Evolutionary conservation across 306 rosid genomes (phyloP).

Genomic region (Rosa persica): DNA sequence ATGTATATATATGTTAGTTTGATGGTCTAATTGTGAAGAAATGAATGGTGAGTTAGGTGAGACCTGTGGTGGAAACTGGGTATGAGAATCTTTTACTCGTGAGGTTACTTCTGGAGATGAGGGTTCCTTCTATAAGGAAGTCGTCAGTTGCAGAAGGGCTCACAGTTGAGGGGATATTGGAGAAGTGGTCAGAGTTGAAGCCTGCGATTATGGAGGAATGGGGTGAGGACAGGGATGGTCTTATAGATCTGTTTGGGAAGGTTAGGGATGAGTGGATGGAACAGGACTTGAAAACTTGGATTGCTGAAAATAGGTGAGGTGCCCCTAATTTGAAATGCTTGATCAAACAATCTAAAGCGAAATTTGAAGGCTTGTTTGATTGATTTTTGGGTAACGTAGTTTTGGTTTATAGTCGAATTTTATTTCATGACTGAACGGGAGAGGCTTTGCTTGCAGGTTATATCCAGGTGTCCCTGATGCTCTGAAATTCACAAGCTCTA

Average conservation of each 20-base stretch:
- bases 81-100: conserved; percentile 82
- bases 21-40: background rate
- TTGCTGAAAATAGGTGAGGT: conserved; percentile 76
- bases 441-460: conserved; percentile 44
- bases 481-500: conserved; percentile 73
- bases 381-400: background rate
- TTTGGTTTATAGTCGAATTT: background rate
- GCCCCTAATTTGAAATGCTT: conserved; percentile 6
- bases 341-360: background rate
- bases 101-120: conserved; percentile 80
- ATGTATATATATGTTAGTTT: background rate
- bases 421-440: conserved; percentile 3
- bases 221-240: conserved; percentile 63
- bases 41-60: conserved; percentile 47
- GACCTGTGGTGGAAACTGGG: conserved; percentile 97
- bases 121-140: conserved; percentile 57
- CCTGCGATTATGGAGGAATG: conserved; percentile 72
- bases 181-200: conserved; percentile 70
- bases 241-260: conserved; percentile 65
- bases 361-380: background rate
- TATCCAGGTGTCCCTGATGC: conserved; percentile 87
- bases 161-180: conserved; percentile 68
- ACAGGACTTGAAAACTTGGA: conserved; percentile 71
- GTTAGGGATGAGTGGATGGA: conserved; percentile 91
- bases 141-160: conserved; percentile 81